Evolutionary conservation across 805 yeast genomes (phyloP).

Genomic region (Yamadazyma sp.): DNA sequence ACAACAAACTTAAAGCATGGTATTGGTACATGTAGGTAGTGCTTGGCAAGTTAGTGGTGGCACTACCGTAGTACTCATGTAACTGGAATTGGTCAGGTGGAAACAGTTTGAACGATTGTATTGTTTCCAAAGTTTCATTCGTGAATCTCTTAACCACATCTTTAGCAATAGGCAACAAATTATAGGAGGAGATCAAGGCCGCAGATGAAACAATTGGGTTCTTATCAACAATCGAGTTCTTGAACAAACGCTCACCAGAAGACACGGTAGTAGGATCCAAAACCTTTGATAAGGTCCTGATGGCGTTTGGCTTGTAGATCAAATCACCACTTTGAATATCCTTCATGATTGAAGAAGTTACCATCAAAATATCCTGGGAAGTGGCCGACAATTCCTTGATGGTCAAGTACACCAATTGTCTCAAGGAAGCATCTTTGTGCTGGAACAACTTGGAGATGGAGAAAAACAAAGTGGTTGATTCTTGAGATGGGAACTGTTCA

Average conservation of each 20-base stretch:
- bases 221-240: constrained; percentile 87
- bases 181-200: constrained; percentile 90
- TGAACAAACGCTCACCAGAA: constrained; percentile 88
- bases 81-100: constrained; percentile 49
- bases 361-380: constrained; percentile 94
- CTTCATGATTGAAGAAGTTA: constrained; percentile 96
- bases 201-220: constrained; percentile 89
- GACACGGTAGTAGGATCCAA: constrained; percentile 89
- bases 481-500: constrained; percentile 81
- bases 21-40: constrained; percentile 87
- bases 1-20: constrained; percentile 90
- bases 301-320: constrained; percentile 89
- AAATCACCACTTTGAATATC: constrained; percentile 90
- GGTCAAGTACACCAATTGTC: constrained; percentile 92
- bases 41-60: constrained; percentile 53
- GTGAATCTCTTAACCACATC: constrained; percentile 93
- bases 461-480: constrained; percentile 90
- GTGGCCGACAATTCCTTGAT: constrained; percentile 85
- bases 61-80: constrained; percentile 56
- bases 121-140: constrained; percentile 92
- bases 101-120: constrained; percentile 58
- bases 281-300: constrained; percentile 86
- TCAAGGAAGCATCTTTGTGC: constrained; percentile 79
- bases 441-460: constrained; percentile 93
- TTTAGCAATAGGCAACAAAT: constrained; percentile 82